These are phyloP conservation scores for Inga laurina DNA, from an alignment of 306 rosid genomes.

Conservation along the genomic window DNA sequence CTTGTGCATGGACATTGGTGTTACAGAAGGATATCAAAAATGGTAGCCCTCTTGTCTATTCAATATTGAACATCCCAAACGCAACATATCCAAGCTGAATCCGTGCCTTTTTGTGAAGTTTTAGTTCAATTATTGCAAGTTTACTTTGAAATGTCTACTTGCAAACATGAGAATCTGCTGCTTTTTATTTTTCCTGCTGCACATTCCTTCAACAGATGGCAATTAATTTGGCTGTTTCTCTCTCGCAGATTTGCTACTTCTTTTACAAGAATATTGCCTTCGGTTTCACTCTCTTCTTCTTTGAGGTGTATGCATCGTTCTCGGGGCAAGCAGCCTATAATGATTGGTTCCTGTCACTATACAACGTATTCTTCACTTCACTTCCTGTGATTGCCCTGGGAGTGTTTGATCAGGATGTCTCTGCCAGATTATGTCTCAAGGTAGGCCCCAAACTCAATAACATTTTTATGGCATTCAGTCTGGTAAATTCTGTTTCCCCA, in stretches of 20 bases:
- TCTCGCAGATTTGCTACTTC: constrained; percentile 89
- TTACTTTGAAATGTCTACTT: neutral
- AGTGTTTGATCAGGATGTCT: constrained; percentile 89
- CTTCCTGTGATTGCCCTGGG: constrained; percentile 96
- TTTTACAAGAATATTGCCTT: constrained; percentile 90
- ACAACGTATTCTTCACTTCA: constrained; percentile 89
- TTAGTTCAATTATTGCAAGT: constrained; percentile 1
- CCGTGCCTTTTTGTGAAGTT: constrained; percentile 26
- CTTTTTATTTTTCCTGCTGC: neutral
- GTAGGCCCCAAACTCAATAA: constrained; percentile 33
- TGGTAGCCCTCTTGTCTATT: constrained; percentile 48
- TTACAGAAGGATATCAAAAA: constrained; percentile 89
- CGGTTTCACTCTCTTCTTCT: constrained; percentile 84
- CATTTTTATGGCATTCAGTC: neutral
- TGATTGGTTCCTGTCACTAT: constrained; percentile 80
- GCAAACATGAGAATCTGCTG: constrained; percentile 2
- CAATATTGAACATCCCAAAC: neutral
- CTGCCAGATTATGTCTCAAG: constrained; percentile 76
- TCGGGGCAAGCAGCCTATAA: constrained; percentile 80
- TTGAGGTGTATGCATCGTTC: constrained; percentile 70
- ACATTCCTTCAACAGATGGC: neutral
- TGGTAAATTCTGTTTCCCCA: constrained; percentile 13
- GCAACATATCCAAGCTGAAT: neutral
- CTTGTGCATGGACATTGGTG: constrained; percentile 99
- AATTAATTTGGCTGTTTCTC: neutral